Percentiles rank a stretch among this genome's conserved stretches.
phyloP scores from a whole-genome alignment of 371 early-diverging fungal genomes.

The Nosema bombycis region DNA sequence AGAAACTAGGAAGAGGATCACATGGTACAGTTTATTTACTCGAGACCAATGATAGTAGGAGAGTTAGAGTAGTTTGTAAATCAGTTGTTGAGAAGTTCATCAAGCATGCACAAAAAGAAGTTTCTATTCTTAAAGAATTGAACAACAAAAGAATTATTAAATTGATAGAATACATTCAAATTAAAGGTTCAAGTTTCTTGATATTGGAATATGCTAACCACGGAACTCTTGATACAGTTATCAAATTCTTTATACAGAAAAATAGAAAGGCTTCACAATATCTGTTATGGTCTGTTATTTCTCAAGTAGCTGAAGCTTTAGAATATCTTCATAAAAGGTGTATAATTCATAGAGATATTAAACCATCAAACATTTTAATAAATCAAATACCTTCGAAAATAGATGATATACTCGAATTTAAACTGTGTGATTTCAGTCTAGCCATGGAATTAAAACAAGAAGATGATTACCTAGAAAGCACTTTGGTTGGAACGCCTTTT shows the following conservation, averaged over 20 bases:
- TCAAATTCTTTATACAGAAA: conserved; percentile 70
- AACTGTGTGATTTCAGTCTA: conserved; percentile 77
- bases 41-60: conserved; percentile 16
- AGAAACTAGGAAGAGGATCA: conserved; percentile 60
- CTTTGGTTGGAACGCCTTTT: conserved; percentile 63
- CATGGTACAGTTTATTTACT: conserved; percentile 61
- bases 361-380: conserved; percentile 78
- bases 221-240: conserved; percentile 71
- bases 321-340: conserved; percentile 81
- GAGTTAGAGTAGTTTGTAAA: conserved; percentile 53
- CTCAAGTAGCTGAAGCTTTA: conserved; percentile 77
- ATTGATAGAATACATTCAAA: conserved; percentile 69
- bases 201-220: conserved; percentile 85
- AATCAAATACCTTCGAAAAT: conserved; percentile 76
- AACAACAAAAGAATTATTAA: conserved; percentile 84
- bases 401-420: conserved; percentile 74
- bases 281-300: conserved; percentile 71
- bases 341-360: conserved; percentile 83
- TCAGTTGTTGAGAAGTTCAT: conserved; percentile 37
- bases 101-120: conserved; percentile 70
- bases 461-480: conserved; percentile 21
- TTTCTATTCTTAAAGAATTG: conserved; percentile 75
- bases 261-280: conserved; percentile 73
- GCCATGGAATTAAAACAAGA: conserved; percentile 21
- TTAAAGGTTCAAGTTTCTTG: conserved; percentile 68